These are phyloP conservation scores for Acanthamoeba healyi DNA, from an alignment of 208 protist genomes.

Conservation along the genomic window DNA sequence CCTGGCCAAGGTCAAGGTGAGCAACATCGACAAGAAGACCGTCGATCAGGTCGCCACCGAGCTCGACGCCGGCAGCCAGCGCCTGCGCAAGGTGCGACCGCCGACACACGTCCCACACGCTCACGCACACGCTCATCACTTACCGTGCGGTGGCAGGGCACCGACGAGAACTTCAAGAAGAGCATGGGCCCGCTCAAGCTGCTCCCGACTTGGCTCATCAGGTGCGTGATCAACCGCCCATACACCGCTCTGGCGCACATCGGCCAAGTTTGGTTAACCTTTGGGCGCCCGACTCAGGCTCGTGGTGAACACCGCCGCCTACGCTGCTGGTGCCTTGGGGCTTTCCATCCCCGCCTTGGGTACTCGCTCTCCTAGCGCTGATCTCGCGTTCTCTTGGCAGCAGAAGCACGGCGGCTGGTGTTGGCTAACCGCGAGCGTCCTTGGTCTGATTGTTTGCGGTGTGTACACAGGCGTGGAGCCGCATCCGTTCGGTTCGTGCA, in stretches of 20 bases:
- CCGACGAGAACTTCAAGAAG: constrained; percentile 74
- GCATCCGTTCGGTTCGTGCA: constrained; percentile 52
- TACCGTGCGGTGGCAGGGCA: neutral
- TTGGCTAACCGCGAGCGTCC: too few species aligned
- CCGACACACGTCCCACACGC: neutral
- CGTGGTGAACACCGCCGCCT: constrained; percentile 36
- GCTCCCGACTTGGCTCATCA: constrained; percentile 52
- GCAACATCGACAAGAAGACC: constrained; percentile 12
- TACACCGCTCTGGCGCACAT: neutral
- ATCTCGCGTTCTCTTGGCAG: neutral
- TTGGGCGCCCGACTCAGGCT: too few species aligned
- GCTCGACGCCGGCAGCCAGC: constrained; percentile 54
- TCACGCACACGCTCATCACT: too few species aligned
- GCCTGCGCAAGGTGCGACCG: neutral
- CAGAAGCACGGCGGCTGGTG: too few species aligned
- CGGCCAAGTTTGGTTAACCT: neutral
- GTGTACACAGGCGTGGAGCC: constrained; percentile 55
- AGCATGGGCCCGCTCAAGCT: constrained; percentile 58
- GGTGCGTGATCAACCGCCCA: too few species aligned
- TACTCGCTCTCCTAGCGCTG: neutral
- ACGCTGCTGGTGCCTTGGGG: constrained; percentile 36
- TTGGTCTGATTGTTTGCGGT: neutral
- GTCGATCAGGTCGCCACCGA: constrained; percentile 22
- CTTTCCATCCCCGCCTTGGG: constrained; percentile 38
- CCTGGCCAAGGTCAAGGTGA: constrained; percentile 72